Base-by-base conservation (phyloP, 139 green algal species). In the Chlamydomonas schloesseri region DNA sequence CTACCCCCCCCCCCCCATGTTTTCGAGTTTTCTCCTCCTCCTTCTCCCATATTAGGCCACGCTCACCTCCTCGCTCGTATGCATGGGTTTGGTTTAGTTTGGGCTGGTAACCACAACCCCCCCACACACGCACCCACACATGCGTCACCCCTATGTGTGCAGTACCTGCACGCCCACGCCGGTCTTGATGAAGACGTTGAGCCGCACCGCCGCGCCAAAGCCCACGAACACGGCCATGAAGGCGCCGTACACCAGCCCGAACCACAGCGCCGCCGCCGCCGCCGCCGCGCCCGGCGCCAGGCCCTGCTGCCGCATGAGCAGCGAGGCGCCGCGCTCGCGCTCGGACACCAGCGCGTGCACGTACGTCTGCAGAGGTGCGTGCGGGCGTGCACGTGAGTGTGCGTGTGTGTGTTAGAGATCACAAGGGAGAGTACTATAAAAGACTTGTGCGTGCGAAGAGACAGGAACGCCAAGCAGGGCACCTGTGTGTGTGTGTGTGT, bases 231-330 rank as follows among this genome's bases (percentile, higher is more conserved):
- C 73, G 9, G 76, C 31, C 50, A 96, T 93, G 88, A 93, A 98
- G 60, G 92, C 33, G 31, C 68, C 70, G 90, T 96, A 96, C 67
- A 96, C 62, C 33, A 64, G 15, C 31, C 94, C 62, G 14, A 84
- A 86, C 94, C 94, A 96, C 36, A 84, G 20, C 28, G 92, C 90
- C 24, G 92, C 91, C 26, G 88, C 23, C 36, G 93, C 93, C 60
- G 90, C 95, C 3, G 82, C 81, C 55, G 58, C 81, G 46, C 81
- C 42, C 42, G 42, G 84, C 37, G 81, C 23, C 55, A 94, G 73
- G 26, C 92, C 92, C 77, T 98, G 96, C 88, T 98, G 96, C 57
- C 84, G 81, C 95, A 97, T 96, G 85, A 98, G 97, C n/a, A 93
- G 87, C 46, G 92, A 84, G 68, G 97, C 88, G 34, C 94, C 84